phyloP scores from a whole-genome alignment of 2,329 filamentous ascomycete genomes.

The Microsporum audouinii region DNA sequence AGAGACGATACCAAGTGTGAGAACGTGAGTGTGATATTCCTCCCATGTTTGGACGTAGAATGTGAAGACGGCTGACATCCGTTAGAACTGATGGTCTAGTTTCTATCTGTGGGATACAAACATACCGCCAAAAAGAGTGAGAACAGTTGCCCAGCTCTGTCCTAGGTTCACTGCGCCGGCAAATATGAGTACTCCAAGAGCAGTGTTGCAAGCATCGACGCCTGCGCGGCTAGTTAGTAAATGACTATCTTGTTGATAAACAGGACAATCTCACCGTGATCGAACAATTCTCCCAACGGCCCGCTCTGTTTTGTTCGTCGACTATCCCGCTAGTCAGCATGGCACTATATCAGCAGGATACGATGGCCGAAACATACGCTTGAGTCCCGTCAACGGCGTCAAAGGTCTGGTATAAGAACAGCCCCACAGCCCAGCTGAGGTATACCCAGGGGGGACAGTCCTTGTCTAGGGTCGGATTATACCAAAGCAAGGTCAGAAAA shows the following conservation, averaged over 20 bases:
- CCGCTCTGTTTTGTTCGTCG: slow-evolving; percentile 85
- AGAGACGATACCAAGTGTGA: slow-evolving; percentile 83
- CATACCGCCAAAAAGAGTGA: slow-evolving; percentile 70
- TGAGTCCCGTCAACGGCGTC: slow-evolving; percentile 93
- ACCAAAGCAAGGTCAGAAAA: slow-evolving; percentile 86
- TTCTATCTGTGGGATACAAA: slow-evolving; percentile 8
- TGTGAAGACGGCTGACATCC: slow-evolving; percentile 61
- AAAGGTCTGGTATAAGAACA: slow-evolving; percentile 97
- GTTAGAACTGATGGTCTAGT: neutral
- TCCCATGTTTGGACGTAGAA: slow-evolving; percentile 99
- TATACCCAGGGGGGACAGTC: slow-evolving; percentile 96
- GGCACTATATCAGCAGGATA: slow-evolving; percentile 7
- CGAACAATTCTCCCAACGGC: slow-evolving; percentile 89
- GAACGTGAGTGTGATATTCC: slow-evolving; percentile 93
- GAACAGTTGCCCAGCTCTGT: slow-evolving; percentile 78
- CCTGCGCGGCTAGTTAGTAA: slow-evolving; percentile 28
- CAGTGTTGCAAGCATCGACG: slow-evolving; percentile 92
- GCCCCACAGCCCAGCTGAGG: slow-evolving; percentile 72
- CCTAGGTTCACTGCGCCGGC: slow-evolving; percentile 86
- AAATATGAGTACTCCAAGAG: slow-evolving; percentile 86
- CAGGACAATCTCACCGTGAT: slow-evolving; percentile 53
- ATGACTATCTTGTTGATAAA: neutral
- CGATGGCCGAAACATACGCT: slow-evolving; percentile 49
- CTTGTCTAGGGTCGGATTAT: slow-evolving; percentile 83
- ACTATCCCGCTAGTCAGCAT: slow-evolving; percentile 31